Conservation (phyloP, 2,329 filamentous ascomycete species). For the Rosellinia necatrix region DNA sequence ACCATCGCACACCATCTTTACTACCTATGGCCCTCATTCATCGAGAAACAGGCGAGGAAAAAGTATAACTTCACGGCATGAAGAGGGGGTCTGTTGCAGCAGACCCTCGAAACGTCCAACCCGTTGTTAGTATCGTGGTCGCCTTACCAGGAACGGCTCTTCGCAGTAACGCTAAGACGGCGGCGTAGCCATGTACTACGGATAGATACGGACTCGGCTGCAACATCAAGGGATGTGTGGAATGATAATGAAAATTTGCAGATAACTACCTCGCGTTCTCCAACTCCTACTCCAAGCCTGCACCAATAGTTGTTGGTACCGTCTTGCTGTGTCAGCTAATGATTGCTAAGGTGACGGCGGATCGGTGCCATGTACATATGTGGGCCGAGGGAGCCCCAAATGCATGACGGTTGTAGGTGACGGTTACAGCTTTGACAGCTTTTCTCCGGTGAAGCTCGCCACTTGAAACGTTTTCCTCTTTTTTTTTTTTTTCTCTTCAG, state of each 20-base stretch:
- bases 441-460: slow-evolving; percentile 5
- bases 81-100: background rate
- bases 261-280: too few species aligned
- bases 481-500: too few species aligned
- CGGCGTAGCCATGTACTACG: background rate
- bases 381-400: slow-evolving; percentile 17
- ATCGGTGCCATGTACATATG: background rate
- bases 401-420: background rate
- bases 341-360: background rate
- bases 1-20: slow-evolving; percentile 39
- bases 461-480: background rate
- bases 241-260: background rate
- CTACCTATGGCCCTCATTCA: slow-evolving; percentile 38
- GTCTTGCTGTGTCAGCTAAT: background rate
- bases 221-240: slow-evolving; percentile 8
- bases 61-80: slow-evolving; percentile 39
- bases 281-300: too few species aligned
- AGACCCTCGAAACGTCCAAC: too few species aligned
- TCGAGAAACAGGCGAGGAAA: slow-evolving; percentile 38
- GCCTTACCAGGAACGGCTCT: slow-evolving; percentile 1
- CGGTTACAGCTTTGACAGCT: too few species aligned
- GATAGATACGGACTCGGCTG: slow-evolving; percentile 2
- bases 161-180: too few species aligned
- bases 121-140: background rate
- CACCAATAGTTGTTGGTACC: too few species aligned